phyloP scores from a whole-genome alignment of 768 basidiomycete species.

The Hericium rajendrae region DNA sequence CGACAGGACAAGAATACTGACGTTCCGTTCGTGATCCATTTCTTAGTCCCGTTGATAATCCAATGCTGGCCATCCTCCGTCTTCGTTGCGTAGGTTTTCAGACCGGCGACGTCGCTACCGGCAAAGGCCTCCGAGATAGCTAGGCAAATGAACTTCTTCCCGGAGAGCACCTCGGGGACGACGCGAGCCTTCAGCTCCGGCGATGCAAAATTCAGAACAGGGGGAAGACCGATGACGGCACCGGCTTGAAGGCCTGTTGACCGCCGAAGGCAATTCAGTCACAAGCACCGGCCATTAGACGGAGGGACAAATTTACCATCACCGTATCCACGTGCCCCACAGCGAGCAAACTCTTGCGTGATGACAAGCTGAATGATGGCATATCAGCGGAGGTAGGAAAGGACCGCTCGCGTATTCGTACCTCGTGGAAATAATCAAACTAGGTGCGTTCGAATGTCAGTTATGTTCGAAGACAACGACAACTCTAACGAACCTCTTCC shows the following conservation, averaged over 20 bases:
- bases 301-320: slow-evolving; percentile 33
- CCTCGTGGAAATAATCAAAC: slow-evolving; percentile 91
- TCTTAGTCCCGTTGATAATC: slow-evolving; percentile 83
- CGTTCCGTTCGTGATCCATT: slow-evolving; percentile 80
- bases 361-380: slow-evolving; percentile 18
- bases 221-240: slow-evolving; percentile 74
- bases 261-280: neutral
- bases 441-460: neutral
- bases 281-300: neutral
- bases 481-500: slow-evolving; percentile 36
- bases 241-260: slow-evolving; percentile 51
- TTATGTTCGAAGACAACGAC: neutral
- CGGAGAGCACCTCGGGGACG: slow-evolving; percentile 52
- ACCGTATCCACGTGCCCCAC: slow-evolving; percentile 70
- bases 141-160: slow-evolving; percentile 77
- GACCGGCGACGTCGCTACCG: slow-evolving; percentile 74
- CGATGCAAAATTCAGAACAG: slow-evolving; percentile 73
- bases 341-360: slow-evolving; percentile 29
- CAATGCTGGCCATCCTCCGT: slow-evolving; percentile 75
- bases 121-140: slow-evolving; percentile 89
- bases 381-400: neutral
- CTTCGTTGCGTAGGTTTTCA: slow-evolving; percentile 71
- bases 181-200: slow-evolving; percentile 46
- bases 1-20: slow-evolving; percentile 18
- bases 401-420: slow-evolving; percentile 15